phyloP scores from a whole-genome alignment of 768 basidiomycete species.

The Hericium erinaceus region DNA sequence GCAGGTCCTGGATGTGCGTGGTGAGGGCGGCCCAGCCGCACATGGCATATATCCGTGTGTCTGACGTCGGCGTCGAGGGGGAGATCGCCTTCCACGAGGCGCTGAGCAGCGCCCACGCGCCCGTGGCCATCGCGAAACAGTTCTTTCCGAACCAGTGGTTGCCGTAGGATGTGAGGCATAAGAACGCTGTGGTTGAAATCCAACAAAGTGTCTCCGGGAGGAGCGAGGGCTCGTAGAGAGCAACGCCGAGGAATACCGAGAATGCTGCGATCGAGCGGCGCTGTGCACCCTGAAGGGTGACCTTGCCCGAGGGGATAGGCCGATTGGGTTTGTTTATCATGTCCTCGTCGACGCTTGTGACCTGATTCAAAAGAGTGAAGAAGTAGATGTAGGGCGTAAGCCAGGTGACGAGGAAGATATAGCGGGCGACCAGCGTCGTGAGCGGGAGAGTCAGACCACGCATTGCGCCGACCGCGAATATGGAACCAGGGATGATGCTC shows the following conservation, averaged over 20 bases:
- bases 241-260: not conserved
- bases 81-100: not conserved
- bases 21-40: not conserved
- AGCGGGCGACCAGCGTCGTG: not conserved
- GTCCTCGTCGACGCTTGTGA: slow-evolving; percentile 17
- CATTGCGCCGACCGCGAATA: not conserved
- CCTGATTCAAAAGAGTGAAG: slow-evolving; percentile 21
- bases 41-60: not conserved
- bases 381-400: slow-evolving; percentile 20
- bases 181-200: not conserved
- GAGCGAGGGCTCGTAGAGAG: not conserved
- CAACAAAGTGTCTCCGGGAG: not conserved
- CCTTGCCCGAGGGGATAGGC: slow-evolving; percentile 21
- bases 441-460: not conserved
- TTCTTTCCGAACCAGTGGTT: not conserved
- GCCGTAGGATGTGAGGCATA: not conserved
- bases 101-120: not conserved
- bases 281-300: slow-evolving; percentile 3
- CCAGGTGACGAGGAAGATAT: slow-evolving; percentile 14
- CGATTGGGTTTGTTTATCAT: slow-evolving; percentile 20
- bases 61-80: not conserved
- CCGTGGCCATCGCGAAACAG: not conserved
- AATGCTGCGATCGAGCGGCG: not conserved
- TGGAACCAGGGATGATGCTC: not conserved
- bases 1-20: not conserved